A percentile compares a stretch with the other conserved stretches of the same genome.
These are phyloP conservation scores for Xylariaceae sp. DNA, from an alignment of 2,329 filamentous ascomycete species.

Conservation along the genomic window DNA sequence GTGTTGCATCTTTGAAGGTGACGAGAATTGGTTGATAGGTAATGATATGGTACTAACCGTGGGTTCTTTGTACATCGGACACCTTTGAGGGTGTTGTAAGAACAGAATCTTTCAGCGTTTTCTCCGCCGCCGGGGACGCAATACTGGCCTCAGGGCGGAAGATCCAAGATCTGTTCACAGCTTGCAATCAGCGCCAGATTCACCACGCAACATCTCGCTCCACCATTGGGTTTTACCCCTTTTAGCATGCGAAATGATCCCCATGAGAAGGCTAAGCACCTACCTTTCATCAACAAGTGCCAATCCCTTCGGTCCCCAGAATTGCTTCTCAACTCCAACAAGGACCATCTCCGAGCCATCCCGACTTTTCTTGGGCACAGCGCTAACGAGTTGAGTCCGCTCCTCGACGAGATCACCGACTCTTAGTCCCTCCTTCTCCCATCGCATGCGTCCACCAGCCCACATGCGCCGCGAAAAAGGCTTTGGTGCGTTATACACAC, in stretches of 20 bases:
- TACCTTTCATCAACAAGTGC: constrained; percentile 51
- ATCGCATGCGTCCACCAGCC: constrained; percentile 55
- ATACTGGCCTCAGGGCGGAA: constrained; percentile 37
- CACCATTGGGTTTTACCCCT: background rate
- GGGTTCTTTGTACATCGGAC: constrained; percentile 20
- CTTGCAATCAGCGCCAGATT: background rate
- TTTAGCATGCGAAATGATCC: background rate
- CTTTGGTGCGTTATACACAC: constrained; percentile 51
- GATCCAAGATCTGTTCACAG: constrained; percentile 37
- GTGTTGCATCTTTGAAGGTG: background rate
- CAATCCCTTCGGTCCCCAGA: constrained; percentile 46
- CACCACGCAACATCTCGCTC: background rate
- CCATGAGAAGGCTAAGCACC: constrained; percentile 2
- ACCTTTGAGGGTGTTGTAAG: constrained; percentile 25
- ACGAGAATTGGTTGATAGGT: background rate
- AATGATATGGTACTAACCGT: constrained; percentile 3
- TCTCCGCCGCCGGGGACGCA: constrained; percentile 13
- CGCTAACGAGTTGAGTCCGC: constrained; percentile 49
- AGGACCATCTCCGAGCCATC: constrained; percentile 58
- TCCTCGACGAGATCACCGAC: constrained; percentile 37
- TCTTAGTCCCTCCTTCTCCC: constrained; percentile 38
- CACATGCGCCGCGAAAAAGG: constrained; percentile 63
- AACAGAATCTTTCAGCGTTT: constrained; percentile 17
- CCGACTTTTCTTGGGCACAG: constrained; percentile 49
- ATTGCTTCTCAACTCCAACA: constrained; percentile 58